Evolutionary conservation across 2,329 filamentous ascomycete species (phyloP), one percentile per base, ranked within the genome.

Genomic region (Fusarium torulosum): DNA sequence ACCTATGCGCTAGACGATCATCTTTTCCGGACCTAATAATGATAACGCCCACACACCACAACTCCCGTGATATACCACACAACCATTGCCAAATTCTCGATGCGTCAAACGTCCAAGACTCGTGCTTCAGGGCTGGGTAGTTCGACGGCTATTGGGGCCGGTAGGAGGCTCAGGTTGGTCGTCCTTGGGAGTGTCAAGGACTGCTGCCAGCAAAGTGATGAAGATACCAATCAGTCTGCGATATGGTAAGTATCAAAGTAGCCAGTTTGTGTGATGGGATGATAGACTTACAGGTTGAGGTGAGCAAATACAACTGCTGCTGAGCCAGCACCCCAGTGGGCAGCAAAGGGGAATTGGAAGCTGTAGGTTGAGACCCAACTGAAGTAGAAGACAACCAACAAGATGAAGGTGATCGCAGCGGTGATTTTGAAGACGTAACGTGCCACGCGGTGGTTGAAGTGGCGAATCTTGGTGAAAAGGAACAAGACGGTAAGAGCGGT

Each of bases 371-470:
- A 14, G 33, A n/a, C 19, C 58, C 62, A 71, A 29, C 50, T 25
- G n/a, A 47, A 29, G 44, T 50, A 47, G 53, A 69, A 59, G 44
- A 38, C 13, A 19, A 56, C 27, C 9, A 72, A 58, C 2, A 60
- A 54, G 6, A 72, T 14, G n/a, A 74, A 25, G 8, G 76, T 38
- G 8, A 74, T 69, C 35, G 72, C 60, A 21, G 66, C 52, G n/a
- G 72, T 29, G 42, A 72, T 62, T 4, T 65, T 70, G 21, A 75
- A 72, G 56, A 76, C 49, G 45, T 74, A 76, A 7, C 61, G 40
- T 10, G 70, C 53, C 33, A 58, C 15, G 63, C 56, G 19, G 52
- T 31, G 11, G n/a, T 47, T 33, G 33, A 33, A 17, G 27, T 56
- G 21, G 23, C 21, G 46, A 19, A 62, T 33, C 14, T 56, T 66